phyloP scores from a whole-genome alignment of 192 early-diverging fungal genomes.

The Lobulomyces angularis region DNA sequence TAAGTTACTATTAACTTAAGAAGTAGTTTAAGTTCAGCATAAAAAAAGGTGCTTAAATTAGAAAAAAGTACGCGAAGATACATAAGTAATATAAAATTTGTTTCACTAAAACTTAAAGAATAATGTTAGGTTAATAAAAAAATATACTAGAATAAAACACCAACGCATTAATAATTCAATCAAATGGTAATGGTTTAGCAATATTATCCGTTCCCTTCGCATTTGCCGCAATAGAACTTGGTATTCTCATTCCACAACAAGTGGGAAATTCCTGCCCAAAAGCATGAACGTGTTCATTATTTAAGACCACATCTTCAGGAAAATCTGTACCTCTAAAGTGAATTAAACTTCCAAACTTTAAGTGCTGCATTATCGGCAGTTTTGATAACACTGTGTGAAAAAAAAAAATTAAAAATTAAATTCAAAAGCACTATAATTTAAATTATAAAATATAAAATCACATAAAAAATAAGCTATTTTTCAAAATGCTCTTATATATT shows the following conservation, averaged over 20 bases:
- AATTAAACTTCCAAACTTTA: conserved; percentile 75
- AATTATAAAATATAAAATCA: neutral
- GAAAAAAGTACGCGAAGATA: too few species aligned
- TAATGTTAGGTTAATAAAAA: too few species aligned
- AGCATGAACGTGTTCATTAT: conserved; percentile 53
- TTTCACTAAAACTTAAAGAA: too few species aligned
- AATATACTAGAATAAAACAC: too few species aligned
- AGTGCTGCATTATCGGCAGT: conserved; percentile 93
- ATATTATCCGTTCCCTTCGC: conserved; percentile 18
- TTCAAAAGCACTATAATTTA: neutral
- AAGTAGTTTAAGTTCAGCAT: too few species aligned
- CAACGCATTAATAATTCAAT: too few species aligned
- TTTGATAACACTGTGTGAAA: conserved; percentile 41
- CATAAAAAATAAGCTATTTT: too few species aligned
- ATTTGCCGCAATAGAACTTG: conserved; percentile 67
- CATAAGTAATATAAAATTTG: too few species aligned
- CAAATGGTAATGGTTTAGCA: too few species aligned
- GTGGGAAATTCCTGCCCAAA: conserved; percentile 67
- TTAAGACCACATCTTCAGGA: conserved; percentile 25
- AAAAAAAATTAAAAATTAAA: neutral
- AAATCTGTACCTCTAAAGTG: conserved; percentile 39
- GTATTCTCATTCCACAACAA: conserved; percentile 70
- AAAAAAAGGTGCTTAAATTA: too few species aligned
- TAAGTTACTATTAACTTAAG: too few species aligned
- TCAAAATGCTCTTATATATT: too few species aligned